These are phyloP conservation scores for Boletus tomentosulus DNA, from an alignment of 768 basidiomycete species.

Conservation along the genomic window DNA sequence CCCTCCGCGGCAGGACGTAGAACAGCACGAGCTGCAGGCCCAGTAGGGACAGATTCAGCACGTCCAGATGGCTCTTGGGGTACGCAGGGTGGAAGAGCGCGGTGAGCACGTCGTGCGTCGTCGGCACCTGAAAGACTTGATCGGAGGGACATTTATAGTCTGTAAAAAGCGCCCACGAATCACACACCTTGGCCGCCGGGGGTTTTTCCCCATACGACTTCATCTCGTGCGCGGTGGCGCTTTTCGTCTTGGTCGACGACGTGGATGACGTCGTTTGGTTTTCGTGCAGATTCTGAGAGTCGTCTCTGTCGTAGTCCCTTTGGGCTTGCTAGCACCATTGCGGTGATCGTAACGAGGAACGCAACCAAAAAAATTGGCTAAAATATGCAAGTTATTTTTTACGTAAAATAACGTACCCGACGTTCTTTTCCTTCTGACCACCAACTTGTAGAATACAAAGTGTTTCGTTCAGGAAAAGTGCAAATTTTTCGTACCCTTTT, in stretches of 20 bases:
- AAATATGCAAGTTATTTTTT: neutral
- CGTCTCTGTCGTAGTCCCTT: slow-evolving; percentile 25
- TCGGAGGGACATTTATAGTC: neutral
- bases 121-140: slow-evolving; percentile 87
- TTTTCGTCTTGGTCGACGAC: slow-evolving; percentile 13
- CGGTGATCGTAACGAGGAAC: neutral
- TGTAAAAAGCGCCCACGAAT: neutral
- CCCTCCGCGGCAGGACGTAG: slow-evolving; percentile 52
- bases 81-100: slow-evolving; percentile 77
- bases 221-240: slow-evolving; percentile 29
- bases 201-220: slow-evolving; percentile 87
- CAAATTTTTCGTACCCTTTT: slow-evolving; percentile 23
- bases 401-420: neutral
- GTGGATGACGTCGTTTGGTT: neutral
- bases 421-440: no score
- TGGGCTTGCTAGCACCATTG: slow-evolving; percentile 13
- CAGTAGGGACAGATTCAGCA: slow-evolving; percentile 78
- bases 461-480: no score
- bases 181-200: slow-evolving; percentile 69
- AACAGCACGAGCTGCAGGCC: slow-evolving; percentile 76
- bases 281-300: neutral
- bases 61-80: slow-evolving; percentile 85
- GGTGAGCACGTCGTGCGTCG: slow-evolving; percentile 87
- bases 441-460: no score
- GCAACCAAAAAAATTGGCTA: neutral